Base-by-base conservation (phyloP, 1,284 basidiomycete species). In the Irpex sp. region DNA sequence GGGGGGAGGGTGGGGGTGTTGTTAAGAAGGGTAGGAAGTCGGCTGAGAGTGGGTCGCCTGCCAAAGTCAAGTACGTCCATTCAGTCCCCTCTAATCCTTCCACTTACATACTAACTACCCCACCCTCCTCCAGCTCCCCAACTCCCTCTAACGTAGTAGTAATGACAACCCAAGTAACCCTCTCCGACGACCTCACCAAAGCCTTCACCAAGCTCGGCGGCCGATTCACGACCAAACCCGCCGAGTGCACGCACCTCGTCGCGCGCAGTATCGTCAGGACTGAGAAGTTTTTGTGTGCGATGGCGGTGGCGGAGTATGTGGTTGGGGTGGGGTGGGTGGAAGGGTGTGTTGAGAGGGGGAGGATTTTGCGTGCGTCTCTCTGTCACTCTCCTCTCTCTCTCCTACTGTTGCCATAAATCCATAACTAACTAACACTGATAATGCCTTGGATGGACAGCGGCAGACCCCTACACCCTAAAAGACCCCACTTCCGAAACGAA, bases 261-360 rank as follows among this genome's bases (percentile, higher is more conserved):
- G 84, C 84, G 8, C 83, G 83, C 49, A 78, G 78, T 35, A 78
- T 94, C 17, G 85, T 88, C 4, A 83, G 93, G 5, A 95, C 93
- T 0, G 90, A 93, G 71, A 95, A 95, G 70, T 90, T 95, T 70
- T 79, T 95, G 1, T 87, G 84, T 68, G 90, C 90, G 0, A 77
- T 94, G 68, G 80, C 88, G 0, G 74, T 74, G 1, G 84, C 81
- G 0, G 88, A 88, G 0, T 79, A 79, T 66, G 79, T 95, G 57
- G 74, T 95, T 13, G 83, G 79, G 2, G 80, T 82, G 64, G 78
- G 83, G 46, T 95, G 93, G 93, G 82, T 89, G 1, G 76, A 75
- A 4, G 81, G 83, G 1, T 90, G 84, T 26, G 81, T 83, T 2
- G 78, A 78, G 31, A 79, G 79, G 2, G 83, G 82, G 58, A 79